Conservation (phyloP, 1,139 yeast species). For the Trichomonascaceae sp. region DNA sequence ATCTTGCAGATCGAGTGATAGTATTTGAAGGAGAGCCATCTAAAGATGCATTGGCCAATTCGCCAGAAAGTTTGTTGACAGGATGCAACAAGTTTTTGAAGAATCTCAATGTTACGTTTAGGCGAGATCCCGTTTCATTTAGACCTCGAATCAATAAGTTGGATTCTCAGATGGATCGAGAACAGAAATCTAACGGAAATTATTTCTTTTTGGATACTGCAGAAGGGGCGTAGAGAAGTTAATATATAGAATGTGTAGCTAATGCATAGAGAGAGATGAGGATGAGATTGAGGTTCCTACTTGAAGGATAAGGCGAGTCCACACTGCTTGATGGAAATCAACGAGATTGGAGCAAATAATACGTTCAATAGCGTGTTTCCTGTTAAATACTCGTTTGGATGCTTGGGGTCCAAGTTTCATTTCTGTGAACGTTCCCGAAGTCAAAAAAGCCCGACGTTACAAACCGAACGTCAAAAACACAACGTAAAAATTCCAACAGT, state of each 20-base stretch:
- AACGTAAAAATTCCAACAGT: too few relatives aligned
- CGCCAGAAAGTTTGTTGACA: slow-evolving; percentile 87
- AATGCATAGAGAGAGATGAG: background rate
- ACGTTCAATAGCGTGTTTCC: too few relatives aligned
- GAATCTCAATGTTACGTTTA: slow-evolving; percentile 94
- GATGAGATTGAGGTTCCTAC: background rate
- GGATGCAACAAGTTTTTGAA: slow-evolving; percentile 97
- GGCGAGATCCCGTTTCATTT: slow-evolving; percentile 97
- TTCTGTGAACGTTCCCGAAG: too few relatives aligned
- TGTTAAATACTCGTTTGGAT: too few relatives aligned
- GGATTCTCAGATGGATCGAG: slow-evolving; percentile 98
- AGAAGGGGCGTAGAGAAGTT: slow-evolving; percentile 23
- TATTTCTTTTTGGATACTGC: slow-evolving; percentile 85
- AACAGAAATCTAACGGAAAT: slow-evolving; percentile 86
- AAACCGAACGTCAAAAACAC: too few relatives aligned
- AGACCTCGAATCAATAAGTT: slow-evolving; percentile 97
- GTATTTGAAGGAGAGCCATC: slow-evolving; percentile 97
- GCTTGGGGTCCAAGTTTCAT: too few relatives aligned
- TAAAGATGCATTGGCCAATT: slow-evolving; percentile 68
- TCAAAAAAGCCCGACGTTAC: too few relatives aligned
- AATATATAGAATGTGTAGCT: background rate
- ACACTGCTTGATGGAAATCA: too few relatives aligned
- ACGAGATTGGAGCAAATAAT: too few relatives aligned
- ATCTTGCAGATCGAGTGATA: slow-evolving; percentile 96
- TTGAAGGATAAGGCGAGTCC: too few relatives aligned